These are phyloP conservation scores for Cadophora sp. DNA, from an alignment of 2,329 filamentous ascomycete species.

Conservation along the genomic window DNA sequence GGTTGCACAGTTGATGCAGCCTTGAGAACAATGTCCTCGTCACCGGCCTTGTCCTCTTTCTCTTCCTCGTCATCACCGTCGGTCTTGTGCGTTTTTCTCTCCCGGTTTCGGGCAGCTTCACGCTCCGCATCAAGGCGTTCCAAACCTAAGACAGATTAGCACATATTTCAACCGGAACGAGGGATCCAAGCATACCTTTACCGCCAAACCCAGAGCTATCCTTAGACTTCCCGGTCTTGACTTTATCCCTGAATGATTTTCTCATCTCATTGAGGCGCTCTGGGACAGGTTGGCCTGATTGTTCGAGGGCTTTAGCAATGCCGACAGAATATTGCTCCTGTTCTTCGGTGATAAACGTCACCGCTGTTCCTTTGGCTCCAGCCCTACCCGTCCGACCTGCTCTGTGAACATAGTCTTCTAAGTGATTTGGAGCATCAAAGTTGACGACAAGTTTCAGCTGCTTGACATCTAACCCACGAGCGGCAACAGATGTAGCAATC, in stretches of 20 bases:
- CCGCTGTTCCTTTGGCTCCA: slow-evolving; percentile 91
- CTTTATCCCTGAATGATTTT: slow-evolving; percentile 83
- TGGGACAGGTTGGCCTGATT: slow-evolving; percentile 86
- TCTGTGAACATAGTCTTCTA: slow-evolving; percentile 96
- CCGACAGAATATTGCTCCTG: slow-evolving; percentile 91
- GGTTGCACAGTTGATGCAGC: slow-evolving; percentile 70
- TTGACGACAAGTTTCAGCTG: slow-evolving; percentile 96
- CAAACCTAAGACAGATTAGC: slow-evolving; percentile 50
- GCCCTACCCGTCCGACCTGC: slow-evolving; percentile 93
- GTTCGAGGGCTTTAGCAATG: slow-evolving; percentile 84
- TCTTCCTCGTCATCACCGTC: slow-evolving; percentile 85
- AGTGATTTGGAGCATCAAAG: slow-evolving; percentile 90
- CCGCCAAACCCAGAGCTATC: slow-evolving; percentile 91
- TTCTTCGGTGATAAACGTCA: slow-evolving; percentile 91
- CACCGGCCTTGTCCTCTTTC: slow-evolving; percentile 71
- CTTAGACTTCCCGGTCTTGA: slow-evolving; percentile 91
- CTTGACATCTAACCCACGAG: slow-evolving; percentile 94
- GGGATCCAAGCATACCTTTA: slow-evolving; percentile 63
- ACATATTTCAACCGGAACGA: background rate
- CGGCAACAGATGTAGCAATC: slow-evolving; percentile 94
- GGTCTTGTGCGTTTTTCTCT: slow-evolving; percentile 88
- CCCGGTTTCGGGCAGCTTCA: slow-evolving; percentile 83
- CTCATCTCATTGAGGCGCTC: slow-evolving; percentile 70
- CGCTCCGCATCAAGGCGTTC: slow-evolving; percentile 91
- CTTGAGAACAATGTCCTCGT: slow-evolving; percentile 74